Conservation (phyloP, 495 filamentous ascomycete genomes). For the Physcia stellaris region DNA sequence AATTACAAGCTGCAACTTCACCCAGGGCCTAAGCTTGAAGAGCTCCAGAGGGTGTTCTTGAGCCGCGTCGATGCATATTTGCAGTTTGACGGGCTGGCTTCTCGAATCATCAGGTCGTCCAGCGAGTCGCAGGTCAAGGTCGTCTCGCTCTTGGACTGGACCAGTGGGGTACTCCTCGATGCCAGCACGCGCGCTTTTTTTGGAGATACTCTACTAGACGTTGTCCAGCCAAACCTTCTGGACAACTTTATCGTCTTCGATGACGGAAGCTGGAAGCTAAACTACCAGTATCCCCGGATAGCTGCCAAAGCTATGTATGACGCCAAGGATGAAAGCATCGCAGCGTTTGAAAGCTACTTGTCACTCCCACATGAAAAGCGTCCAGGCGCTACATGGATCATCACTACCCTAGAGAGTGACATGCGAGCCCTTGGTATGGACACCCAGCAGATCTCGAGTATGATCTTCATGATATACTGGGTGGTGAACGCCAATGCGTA, state of each 20-base stretch:
- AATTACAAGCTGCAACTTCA: slow-evolving; percentile 1
- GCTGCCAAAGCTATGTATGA: background rate
- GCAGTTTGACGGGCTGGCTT: background rate
- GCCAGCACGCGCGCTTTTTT: background rate
- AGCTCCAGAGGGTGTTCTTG: background rate
- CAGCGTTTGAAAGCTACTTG: background rate
- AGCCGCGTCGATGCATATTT: background rate
- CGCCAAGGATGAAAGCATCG: background rate
- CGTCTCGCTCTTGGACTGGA: background rate
- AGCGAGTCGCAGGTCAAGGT: background rate
- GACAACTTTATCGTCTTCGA: slow-evolving; percentile 1
- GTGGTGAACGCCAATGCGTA: slow-evolving; percentile 7
- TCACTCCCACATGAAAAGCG: background rate
- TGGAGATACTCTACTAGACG: background rate
- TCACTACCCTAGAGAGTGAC: background rate
- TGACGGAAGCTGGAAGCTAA: slow-evolving; percentile 2
- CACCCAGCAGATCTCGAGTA: background rate
- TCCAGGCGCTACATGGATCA: background rate
- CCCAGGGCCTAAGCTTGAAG: slow-evolving; percentile 1
- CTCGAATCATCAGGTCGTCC: background rate
- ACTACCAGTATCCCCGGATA: slow-evolving; percentile 1
- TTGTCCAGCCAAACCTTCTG: slow-evolving; percentile 1
- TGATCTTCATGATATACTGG: slow-evolving; percentile 3
- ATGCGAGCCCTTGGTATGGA: background rate
- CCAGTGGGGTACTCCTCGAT: background rate